Evolutionary conservation across 2,329 filamentous ascomycete species (phyloP).

Genomic region (Paracorniculantispora psalliotae): DNA sequence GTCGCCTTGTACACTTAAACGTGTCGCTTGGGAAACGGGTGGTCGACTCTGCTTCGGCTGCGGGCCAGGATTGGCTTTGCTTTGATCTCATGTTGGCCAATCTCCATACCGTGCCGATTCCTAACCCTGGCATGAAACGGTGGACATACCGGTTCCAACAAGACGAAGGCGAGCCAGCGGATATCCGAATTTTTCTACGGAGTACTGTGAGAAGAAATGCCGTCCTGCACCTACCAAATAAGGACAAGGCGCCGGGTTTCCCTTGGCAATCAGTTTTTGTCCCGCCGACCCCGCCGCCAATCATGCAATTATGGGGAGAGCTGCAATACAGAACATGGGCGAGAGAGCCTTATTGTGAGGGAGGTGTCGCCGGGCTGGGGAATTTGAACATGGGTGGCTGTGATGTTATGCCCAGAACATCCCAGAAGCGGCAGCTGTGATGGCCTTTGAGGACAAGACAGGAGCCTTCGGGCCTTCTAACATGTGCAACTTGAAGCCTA

Average conservation of each 20-base stretch:
- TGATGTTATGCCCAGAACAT: not conserved
- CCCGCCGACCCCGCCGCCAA: not conserved
- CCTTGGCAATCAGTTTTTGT: not conserved
- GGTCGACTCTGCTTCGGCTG: not conserved
- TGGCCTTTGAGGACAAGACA: no score
- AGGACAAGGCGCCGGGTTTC: not conserved
- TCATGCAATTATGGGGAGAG: not conserved
- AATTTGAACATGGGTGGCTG: not conserved
- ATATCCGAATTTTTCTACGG: not conserved
- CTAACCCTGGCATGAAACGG: not conserved
- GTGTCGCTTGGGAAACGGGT: not conserved
- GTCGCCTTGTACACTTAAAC: not conserved
- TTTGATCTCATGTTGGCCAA: not conserved
- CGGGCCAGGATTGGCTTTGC: not conserved
- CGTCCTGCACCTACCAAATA: not conserved
- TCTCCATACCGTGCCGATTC: not conserved
- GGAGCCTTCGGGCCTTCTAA: no score
- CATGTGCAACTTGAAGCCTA: no score
- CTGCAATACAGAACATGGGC: not conserved
- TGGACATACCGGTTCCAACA: not conserved
- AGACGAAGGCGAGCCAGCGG: not conserved
- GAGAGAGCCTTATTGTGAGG: not conserved
- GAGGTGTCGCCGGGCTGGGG: not conserved
- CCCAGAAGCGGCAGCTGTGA: no score
- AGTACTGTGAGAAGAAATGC: not conserved